Percentiles rank a stretch among this genome's conserved stretches.
phyloP scores from a whole-genome alignment of 805 yeast species.

The Metahyphopichia silvanorum region DNA sequence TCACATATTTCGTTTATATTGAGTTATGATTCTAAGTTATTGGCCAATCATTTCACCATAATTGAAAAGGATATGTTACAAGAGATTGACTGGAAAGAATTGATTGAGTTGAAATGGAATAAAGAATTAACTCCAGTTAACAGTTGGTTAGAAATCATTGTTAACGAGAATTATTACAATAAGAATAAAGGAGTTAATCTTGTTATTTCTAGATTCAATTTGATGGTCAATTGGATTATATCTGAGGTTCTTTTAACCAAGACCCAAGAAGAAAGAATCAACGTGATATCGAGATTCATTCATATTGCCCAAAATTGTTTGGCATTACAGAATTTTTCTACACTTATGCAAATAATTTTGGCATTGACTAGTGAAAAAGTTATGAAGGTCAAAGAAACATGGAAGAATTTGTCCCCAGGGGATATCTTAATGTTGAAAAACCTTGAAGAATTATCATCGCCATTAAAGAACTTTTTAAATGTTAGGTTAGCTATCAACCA shows the following conservation, averaged over 20 bases:
- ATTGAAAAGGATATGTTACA: slow-evolving; percentile 81
- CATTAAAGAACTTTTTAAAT: slow-evolving; percentile 66
- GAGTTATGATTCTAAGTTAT: slow-evolving; percentile 58
- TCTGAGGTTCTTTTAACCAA: slow-evolving; percentile 80
- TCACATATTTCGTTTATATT: slow-evolving; percentile 81
- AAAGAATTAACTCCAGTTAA: slow-evolving; percentile 62
- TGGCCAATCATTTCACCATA: slow-evolving; percentile 81
- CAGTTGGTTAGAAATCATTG: slow-evolving; percentile 80
- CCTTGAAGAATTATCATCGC: slow-evolving; percentile 69
- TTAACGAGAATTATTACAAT: slow-evolving; percentile 47
- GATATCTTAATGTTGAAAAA: slow-evolving; percentile 66
- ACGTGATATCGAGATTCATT: slow-evolving; percentile 79
- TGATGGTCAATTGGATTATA: slow-evolving; percentile 88
- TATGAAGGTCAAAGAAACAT: slow-evolving; percentile 60
- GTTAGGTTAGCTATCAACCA: slow-evolving; percentile 63
- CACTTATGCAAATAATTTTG: slow-evolving; percentile 81
- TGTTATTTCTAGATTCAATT: slow-evolving; percentile 80
- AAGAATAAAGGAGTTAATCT: slow-evolving; percentile 71
- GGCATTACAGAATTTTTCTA: slow-evolving; percentile 73
- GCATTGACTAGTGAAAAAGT: slow-evolving; percentile 72
- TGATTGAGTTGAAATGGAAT: slow-evolving; percentile 74
- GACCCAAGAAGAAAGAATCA: slow-evolving; percentile 54
- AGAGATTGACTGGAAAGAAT: slow-evolving; percentile 90
- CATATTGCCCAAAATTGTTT: slow-evolving; percentile 79
- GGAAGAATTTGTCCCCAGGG: slow-evolving; percentile 70